Percentiles rank a stretch among this genome's conserved stretches.
Evolutionary conservation across 768 basidiomycete genomes (phyloP).

Genomic region (Tephrocybe rancida): DNA sequence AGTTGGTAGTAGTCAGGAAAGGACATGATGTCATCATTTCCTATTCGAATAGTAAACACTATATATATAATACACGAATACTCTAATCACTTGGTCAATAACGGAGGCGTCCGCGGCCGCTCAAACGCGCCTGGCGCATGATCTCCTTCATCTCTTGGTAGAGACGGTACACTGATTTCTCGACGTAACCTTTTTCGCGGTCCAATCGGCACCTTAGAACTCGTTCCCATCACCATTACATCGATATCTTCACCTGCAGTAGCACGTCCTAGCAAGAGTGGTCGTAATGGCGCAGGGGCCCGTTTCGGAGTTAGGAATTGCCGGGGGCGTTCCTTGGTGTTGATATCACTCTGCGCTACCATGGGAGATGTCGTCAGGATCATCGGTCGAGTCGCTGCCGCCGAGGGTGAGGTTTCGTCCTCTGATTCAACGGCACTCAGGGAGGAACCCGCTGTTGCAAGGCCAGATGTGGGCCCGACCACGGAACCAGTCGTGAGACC

Average conservation of each 20-base stretch:
- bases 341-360: not conserved
- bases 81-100: constrained; percentile 14
- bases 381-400: constrained; percentile 10
- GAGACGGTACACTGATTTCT: constrained; percentile 32
- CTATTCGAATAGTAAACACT: constrained; percentile 1
- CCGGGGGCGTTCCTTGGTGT: not conserved
- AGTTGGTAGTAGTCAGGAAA: constrained; percentile 84
- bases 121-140: constrained; percentile 33
- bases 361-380: constrained; percentile 8
- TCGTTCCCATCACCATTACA: constrained; percentile 21
- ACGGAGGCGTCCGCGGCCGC: constrained; percentile 45
- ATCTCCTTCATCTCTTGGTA: constrained; percentile 20
- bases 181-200: constrained; percentile 24
- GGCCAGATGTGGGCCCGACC: not conserved
- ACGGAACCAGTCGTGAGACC: not conserved
- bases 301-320: not conserved
- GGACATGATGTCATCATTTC: constrained; percentile 51
- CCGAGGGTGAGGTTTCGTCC: constrained; percentile 8
- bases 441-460: not conserved
- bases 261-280: constrained; percentile 37
- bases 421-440: constrained; percentile 21
- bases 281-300: constrained; percentile 22
- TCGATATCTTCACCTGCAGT: constrained; percentile 15
- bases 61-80: not conserved
- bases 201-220: constrained; percentile 30